Base-by-base conservation (phyloP, 352 stramenopile species). In the Phytophthora capsici region DNA sequence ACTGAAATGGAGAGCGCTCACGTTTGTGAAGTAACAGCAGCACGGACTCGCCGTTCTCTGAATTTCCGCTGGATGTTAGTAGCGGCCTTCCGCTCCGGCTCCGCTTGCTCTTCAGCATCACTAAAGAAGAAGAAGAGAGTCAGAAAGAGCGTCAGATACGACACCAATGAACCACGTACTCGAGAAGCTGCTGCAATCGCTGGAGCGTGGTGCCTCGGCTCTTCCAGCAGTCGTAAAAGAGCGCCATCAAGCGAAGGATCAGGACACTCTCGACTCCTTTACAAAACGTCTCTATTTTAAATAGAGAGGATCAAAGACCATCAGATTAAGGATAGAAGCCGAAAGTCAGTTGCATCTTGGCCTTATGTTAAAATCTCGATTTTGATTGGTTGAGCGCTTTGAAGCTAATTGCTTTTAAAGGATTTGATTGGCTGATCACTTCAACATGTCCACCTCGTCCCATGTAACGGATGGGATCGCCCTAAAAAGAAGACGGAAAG, bases 211-310 rank as follows among this genome's bases (percentile, higher is more conserved):
- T 51, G 8, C 48, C 53, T 54, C 80, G 73, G 22, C 45, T 78
- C 64, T 71, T 60, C 80, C 84, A 92, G 74, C 80, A 90, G 25
- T 86, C 71, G 20, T 86, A 76, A 58, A 90, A 90, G 50, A 86
- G 75, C 63, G 82, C 79, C 79, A 89, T 86, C 26, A 8, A 30
- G 25, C n/a, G 26, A 48, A 23, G 41, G 41, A 17, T 17, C 41
- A 28, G 20, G 41, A 46, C 38, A 41, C 28, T 8, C 28, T 8
- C 8, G 28, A 34, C 28, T 34, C 28, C 28, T 34, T 34, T 34
- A 34, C 28, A 34, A 34, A 34, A 34, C 28, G 28, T 34, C 28
- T 34, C 28, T 34, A 14, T 16, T 34, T 34, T 14, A 26, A 52
- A 44, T 61, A 66, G 58, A 49, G 44, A 34, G 28, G 1, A 34